Conservation (phyloP, 805 yeast genomes). For the Candida easanensis region DNA sequence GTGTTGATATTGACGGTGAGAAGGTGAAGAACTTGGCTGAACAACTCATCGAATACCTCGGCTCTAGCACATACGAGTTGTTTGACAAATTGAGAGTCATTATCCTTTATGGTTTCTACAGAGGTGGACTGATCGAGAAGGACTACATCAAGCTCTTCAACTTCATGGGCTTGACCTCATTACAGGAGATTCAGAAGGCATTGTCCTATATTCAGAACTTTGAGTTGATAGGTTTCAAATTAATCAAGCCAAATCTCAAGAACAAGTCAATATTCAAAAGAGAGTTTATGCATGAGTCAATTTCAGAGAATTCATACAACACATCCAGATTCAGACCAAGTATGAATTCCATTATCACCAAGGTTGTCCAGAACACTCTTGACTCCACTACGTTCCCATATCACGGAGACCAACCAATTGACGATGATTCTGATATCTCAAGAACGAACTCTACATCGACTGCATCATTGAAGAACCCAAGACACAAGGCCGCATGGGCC, state of each 20-base stretch:
- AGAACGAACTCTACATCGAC: slow-evolving; percentile 34
- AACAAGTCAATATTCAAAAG: slow-evolving; percentile 43
- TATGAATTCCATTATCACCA: slow-evolving; percentile 53
- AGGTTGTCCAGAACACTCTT: slow-evolving; percentile 48
- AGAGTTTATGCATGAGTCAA: slow-evolving; percentile 52
- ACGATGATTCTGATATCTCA: slow-evolving; percentile 33
- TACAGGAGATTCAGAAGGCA: slow-evolving; percentile 40
- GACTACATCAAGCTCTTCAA: slow-evolving; percentile 71
- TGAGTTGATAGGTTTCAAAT: slow-evolving; percentile 53
- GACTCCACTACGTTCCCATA: slow-evolving; percentile 67
- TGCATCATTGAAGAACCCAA: slow-evolving; percentile 61
- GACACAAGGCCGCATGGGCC: slow-evolving; percentile 79
- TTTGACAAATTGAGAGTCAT: slow-evolving; percentile 75
- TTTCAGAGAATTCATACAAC: slow-evolving; percentile 43
- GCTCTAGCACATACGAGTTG: slow-evolving; percentile 44
- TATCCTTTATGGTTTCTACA: slow-evolving; percentile 67
- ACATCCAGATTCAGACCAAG: slow-evolving; percentile 77
- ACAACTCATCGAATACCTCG: slow-evolving; percentile 54
- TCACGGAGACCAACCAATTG: slow-evolving; percentile 69
- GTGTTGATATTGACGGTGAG: slow-evolving; percentile 65
- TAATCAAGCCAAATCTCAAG: slow-evolving; percentile 42
- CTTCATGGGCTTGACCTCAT: slow-evolving; percentile 44
- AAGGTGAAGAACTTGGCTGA: slow-evolving; percentile 59
- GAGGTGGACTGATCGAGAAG: slow-evolving; percentile 75
- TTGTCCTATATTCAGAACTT: slow-evolving; percentile 57